Conservation (phyloP, 148 eudicot genomes). For the Rhododendron ovatum region DNA sequence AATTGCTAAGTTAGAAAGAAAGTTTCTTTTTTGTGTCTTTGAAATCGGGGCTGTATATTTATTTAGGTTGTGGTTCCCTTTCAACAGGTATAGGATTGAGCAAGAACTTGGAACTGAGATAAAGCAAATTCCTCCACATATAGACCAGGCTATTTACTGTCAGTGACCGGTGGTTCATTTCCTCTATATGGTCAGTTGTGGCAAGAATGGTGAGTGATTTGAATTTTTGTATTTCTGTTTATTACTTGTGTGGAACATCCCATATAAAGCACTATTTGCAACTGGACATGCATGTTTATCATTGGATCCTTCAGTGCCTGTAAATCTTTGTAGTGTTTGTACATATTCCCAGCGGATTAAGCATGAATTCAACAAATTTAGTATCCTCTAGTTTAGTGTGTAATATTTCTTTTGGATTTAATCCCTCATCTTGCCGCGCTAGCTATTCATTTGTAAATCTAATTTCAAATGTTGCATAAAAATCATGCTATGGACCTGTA, state of each 20-base stretch:
- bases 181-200: not conserved
- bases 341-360: not conserved
- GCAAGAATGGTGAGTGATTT: slow-evolving; percentile 16
- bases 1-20: not conserved
- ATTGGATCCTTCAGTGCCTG: not conserved
- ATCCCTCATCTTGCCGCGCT: not conserved
- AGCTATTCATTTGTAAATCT: not conserved
- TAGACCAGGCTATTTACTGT: slow-evolving; percentile 86
- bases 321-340: not conserved
- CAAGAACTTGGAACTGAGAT: slow-evolving; percentile 96
- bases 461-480: not conserved
- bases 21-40: not conserved
- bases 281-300: not conserved
- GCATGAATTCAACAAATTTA: not conserved
- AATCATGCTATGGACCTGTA: not conserved
- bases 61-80: not conserved
- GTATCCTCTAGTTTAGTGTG: not conserved
- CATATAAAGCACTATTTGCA: not conserved
- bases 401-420: not conserved
- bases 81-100: slow-evolving; percentile 80
- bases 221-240: not conserved
- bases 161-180: slow-evolving; percentile 25
- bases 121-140: slow-evolving; percentile 90
- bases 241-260: not conserved
- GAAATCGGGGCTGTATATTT: not conserved